A percentile compares a stretch with the other conserved stretches of the same genome.
phyloP scores from a whole-genome alignment of 495 filamentous ascomycete genomes.

The Hamigera avellanea region DNA sequence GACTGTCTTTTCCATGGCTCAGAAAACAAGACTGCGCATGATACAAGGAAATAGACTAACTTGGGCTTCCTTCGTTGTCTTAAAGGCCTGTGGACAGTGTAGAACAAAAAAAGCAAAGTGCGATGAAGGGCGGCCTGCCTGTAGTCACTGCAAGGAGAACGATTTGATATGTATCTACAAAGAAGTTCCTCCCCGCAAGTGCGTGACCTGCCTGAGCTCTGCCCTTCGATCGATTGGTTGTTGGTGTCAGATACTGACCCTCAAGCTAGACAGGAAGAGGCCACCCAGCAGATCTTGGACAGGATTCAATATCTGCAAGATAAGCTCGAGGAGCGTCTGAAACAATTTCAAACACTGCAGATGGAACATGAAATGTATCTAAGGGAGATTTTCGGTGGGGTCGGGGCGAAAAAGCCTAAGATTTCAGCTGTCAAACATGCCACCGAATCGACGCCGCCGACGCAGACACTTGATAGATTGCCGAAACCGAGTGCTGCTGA shows the following conservation, averaged over 20 bases:
- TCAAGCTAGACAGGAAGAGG: slow-evolving; percentile 30
- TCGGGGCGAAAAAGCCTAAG: slow-evolving; percentile 3
- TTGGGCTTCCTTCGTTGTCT: too few species aligned
- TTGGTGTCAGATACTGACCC: too few species aligned
- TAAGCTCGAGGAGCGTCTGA: slow-evolving; percentile 20
- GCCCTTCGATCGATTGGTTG: too few species aligned
- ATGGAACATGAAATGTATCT: slow-evolving; percentile 27
- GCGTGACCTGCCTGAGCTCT: too few species aligned
- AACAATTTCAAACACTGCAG: slow-evolving; percentile 9
- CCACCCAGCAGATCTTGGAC: slow-evolving; percentile 25
- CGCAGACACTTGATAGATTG: too few species aligned
- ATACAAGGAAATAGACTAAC: too few species aligned
- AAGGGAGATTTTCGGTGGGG: too few species aligned
- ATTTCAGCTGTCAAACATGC: slow-evolving; percentile 1
- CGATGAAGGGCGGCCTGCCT: slow-evolving; percentile 46
- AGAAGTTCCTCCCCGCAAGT: slow-evolving; percentile 50
- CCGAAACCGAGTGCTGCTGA: too few species aligned
- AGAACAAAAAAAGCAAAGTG: slow-evolving; percentile 53
- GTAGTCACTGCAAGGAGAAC: slow-evolving; percentile 49
- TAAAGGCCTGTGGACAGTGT: slow-evolving; percentile 53
- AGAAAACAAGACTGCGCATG: too few species aligned
- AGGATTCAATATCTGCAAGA: slow-evolving; percentile 16
- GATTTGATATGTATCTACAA: slow-evolving; percentile 44
- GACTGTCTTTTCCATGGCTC: too few species aligned
- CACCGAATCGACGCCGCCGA: neutral